These are phyloP conservation scores for Zasmidium angulare DNA, from an alignment of 2,329 filamentous ascomycete genomes.

Conservation along the genomic window DNA sequence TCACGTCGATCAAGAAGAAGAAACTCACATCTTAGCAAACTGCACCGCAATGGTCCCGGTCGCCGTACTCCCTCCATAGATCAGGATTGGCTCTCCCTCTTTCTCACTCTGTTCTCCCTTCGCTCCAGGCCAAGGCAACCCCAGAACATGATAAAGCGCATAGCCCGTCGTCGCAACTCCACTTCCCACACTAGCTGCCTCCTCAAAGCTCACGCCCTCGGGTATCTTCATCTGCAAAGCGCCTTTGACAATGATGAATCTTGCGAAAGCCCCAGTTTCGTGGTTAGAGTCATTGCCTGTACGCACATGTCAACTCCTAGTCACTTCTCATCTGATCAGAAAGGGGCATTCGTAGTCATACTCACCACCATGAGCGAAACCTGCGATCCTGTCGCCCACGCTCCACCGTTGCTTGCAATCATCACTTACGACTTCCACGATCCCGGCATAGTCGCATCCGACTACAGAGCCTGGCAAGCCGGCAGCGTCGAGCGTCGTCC, in stretches of 20 bases:
- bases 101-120: slow-evolving; percentile 33
- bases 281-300: slow-evolving; percentile 33
- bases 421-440: slow-evolving; percentile 50
- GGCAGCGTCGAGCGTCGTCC: slow-evolving; percentile 46
- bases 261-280: slow-evolving; percentile 52
- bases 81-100: slow-evolving; percentile 38
- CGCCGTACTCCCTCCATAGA: slow-evolving; percentile 52
- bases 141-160: slow-evolving; percentile 40
- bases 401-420: slow-evolving; percentile 45
- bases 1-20: too few relatives aligned
- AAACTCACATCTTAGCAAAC: slow-evolving; percentile 41
- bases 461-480: slow-evolving; percentile 40
- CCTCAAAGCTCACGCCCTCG: slow-evolving; percentile 47
- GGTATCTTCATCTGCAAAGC: slow-evolving; percentile 48
- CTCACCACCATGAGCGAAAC: slow-evolving; percentile 40
- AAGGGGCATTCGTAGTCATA: too few relatives aligned
- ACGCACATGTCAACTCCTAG: too few relatives aligned
- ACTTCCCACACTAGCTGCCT: slow-evolving; percentile 51
- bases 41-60: slow-evolving; percentile 50
- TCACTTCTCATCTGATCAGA: too few relatives aligned
- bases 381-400: slow-evolving; percentile 51
- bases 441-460: slow-evolving; percentile 57
- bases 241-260: slow-evolving; percentile 52
- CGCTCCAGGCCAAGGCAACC: slow-evolving; percentile 43
- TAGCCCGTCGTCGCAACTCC: slow-evolving; percentile 51